phyloP scores from a whole-genome alignment of 495 filamentous ascomycete genomes.

The Poronia punctata region DNA sequence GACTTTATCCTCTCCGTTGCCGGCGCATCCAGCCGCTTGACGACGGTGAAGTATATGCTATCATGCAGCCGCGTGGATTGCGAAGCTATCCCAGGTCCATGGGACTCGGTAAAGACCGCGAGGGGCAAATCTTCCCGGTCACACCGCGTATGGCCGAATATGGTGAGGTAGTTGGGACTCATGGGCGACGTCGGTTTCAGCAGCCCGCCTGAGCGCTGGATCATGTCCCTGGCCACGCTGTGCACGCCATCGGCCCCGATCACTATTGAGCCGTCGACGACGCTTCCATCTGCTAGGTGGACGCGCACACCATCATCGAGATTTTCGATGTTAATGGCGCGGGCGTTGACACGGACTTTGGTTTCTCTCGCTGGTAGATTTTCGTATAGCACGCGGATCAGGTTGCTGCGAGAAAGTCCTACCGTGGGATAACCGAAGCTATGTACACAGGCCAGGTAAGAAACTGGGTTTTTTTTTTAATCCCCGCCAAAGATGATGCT shows the following conservation, averaged over 20 bases:
- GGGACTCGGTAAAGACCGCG: constrained; percentile 17
- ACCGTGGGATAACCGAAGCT: constrained; percentile 9
- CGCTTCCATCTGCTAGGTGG: constrained; percentile 29
- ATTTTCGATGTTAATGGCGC: constrained; percentile 23
- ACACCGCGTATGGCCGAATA: constrained; percentile 33
- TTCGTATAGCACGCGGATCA: constrained; percentile 30
- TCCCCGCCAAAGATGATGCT: neutral
- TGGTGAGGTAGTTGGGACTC: constrained; percentile 23
- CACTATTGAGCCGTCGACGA: constrained; percentile 36
- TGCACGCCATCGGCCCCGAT: constrained; percentile 44
- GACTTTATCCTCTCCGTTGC: constrained; percentile 19
- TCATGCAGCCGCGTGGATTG: constrained; percentile 19
- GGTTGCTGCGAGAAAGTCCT: constrained; percentile 25
- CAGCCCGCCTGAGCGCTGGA: constrained; percentile 22
- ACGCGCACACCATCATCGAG: constrained; percentile 21
- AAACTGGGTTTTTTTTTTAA: neutral
- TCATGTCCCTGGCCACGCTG: constrained; percentile 37
- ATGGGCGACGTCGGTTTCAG: constrained; percentile 8
- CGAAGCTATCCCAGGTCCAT: constrained; percentile 20
- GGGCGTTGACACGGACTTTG: constrained; percentile 20
- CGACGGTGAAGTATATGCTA: constrained; percentile 32
- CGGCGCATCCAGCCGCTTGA: constrained; percentile 12
- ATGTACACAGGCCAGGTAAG: no score
- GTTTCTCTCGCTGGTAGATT: constrained; percentile 19
- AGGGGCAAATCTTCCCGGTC: constrained; percentile 5